Conservation (phyloP, 352 stramenopile genomes). For the Phytophthora pinifolia region DNA sequence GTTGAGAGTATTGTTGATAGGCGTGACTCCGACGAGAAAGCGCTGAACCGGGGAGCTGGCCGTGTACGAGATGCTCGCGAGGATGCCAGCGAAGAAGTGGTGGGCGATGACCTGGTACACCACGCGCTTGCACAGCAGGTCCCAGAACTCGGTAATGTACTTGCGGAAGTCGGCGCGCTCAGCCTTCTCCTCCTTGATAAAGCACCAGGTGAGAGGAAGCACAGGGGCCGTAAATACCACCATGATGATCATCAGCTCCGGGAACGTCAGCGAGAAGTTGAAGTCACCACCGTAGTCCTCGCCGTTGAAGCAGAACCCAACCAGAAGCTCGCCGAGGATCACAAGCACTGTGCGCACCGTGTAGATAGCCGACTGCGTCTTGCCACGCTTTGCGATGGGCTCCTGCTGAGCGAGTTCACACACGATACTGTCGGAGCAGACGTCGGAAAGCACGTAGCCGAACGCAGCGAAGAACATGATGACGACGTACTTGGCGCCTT, state of each 20-base stretch:
- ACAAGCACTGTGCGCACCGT: constrained; percentile 30
- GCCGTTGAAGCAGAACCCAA: constrained; percentile 58
- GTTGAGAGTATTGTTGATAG: constrained; percentile 44
- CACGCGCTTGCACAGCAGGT: constrained; percentile 42
- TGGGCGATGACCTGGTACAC: constrained; percentile 56
- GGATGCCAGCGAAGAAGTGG: constrained; percentile 48
- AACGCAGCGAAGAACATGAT: constrained; percentile 63
- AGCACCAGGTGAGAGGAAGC: constrained; percentile 40
- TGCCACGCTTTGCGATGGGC: constrained; percentile 46
- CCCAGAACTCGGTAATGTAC: constrained; percentile 45
- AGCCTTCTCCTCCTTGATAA: constrained; percentile 40
- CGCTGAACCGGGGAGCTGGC: constrained; percentile 34
- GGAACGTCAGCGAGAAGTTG: constrained; percentile 39
- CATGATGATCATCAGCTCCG: constrained; percentile 51
- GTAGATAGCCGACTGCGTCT: constrained; percentile 50
- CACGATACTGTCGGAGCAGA: constrained; percentile 61
- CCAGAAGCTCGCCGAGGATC: constrained; percentile 44
- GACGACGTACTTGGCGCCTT: constrained; percentile 43
- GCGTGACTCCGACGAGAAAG: constrained; percentile 38
- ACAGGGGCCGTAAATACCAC: constrained; percentile 24
- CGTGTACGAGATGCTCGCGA: constrained; percentile 41
- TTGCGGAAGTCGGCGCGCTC: constrained; percentile 29
- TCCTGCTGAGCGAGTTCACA: constrained; percentile 61
- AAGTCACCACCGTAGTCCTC: constrained; percentile 54
- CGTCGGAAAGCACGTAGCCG: constrained; percentile 68